These are phyloP conservation scores for Calycina herbarum DNA, from an alignment of 2,329 filamentous ascomycete genomes.

Conservation along the genomic window DNA sequence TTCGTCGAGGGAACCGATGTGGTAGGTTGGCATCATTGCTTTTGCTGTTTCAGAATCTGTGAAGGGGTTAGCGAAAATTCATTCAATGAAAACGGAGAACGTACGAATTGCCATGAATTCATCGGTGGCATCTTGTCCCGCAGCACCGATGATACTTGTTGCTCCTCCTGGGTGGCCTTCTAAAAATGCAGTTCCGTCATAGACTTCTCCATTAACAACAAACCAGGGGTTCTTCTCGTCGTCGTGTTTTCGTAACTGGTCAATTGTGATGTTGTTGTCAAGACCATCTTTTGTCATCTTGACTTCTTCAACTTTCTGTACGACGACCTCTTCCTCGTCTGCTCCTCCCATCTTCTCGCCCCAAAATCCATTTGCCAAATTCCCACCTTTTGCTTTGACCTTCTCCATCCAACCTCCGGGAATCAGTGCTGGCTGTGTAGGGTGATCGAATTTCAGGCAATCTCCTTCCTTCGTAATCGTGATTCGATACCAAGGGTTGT, in stretches of 20 bases:
- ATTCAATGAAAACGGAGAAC: constrained; percentile 38
- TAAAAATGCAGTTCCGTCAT: constrained; percentile 79
- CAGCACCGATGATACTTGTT: constrained; percentile 77
- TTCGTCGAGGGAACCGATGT: constrained; percentile 75
- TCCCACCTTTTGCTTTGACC: constrained; percentile 78
- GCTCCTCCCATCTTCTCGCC: constrained; percentile 67
- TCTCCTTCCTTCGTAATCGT: constrained; percentile 69
- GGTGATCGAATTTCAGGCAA: constrained; percentile 77
- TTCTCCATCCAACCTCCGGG: constrained; percentile 92
- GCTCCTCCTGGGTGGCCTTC: constrained; percentile 84
- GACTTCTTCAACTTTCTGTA: constrained; percentile 62
- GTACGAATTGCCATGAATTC: constrained; percentile 91
- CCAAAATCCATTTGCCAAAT: constrained; percentile 81
- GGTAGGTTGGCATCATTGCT: constrained; percentile 82
- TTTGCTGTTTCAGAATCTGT: constrained; percentile 89
- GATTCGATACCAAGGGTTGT: constrained; percentile 90
- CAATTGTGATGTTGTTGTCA: constrained; percentile 62
- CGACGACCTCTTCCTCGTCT: constrained; percentile 44
- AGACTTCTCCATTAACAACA: constrained; percentile 83
- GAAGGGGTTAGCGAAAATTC: constrained; percentile 24
- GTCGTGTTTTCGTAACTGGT: constrained; percentile 71
- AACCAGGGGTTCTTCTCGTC: constrained; percentile 76
- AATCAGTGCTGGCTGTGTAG: constrained; percentile 75
- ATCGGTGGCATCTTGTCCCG: constrained; percentile 79
- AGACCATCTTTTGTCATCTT: constrained; percentile 74